phyloP scores from a whole-genome alignment of 441 rosid genomes.

The Corymbia calophylla region DNA sequence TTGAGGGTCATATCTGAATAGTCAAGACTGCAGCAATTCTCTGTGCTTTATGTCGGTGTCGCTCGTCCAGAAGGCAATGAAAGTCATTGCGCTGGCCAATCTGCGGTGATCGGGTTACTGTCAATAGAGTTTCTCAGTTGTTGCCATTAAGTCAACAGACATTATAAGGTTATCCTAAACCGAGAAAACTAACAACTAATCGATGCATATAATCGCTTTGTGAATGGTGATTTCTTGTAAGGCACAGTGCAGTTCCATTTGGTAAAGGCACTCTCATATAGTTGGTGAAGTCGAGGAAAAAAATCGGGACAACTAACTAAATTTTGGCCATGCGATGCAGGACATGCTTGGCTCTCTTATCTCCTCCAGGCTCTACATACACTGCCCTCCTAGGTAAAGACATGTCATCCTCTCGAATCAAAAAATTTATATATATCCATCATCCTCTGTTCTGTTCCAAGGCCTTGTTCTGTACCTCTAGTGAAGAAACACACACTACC shows the following conservation, averaged over 20 bases:
- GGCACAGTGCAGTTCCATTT: background rate
- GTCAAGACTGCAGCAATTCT: background rate
- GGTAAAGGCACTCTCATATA: background rate
- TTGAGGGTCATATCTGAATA: background rate
- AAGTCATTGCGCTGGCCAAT: background rate
- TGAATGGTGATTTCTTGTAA: background rate
- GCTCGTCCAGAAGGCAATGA: background rate
- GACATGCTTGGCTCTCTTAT: background rate
- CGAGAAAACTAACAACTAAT: background rate
- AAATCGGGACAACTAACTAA: background rate
- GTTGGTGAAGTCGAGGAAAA: background rate
- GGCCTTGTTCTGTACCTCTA: background rate
- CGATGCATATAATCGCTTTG: background rate
- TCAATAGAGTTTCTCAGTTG: background rate
- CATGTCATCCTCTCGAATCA: background rate
- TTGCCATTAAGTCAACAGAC: background rate
- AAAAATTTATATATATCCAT: background rate
- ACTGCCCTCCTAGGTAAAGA: background rate
- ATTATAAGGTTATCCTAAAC: background rate
- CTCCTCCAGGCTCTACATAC: background rate
- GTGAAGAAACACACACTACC: background rate
- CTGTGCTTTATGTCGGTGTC: background rate
- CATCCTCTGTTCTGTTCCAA: background rate
- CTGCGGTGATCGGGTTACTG: background rate
- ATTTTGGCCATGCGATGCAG: background rate